Conservation (phyloP, 495 filamentous ascomycete genomes). For the Penicillium subrubescens region DNA sequence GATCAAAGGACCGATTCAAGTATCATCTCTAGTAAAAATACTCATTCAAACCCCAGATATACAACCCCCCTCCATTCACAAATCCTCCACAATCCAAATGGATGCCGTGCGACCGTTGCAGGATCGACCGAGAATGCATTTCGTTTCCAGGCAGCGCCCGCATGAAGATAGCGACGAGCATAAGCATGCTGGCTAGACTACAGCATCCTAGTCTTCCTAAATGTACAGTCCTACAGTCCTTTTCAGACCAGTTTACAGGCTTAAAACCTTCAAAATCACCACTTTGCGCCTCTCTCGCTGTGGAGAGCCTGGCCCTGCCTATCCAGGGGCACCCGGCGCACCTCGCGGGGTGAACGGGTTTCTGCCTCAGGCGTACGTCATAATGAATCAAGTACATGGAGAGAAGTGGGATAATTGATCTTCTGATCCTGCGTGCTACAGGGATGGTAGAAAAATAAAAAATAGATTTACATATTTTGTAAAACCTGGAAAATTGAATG, state of each 20-base stretch:
- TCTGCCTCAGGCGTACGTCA: conserved; percentile 5
- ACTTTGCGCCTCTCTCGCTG: too few species aligned
- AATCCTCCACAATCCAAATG: background rate
- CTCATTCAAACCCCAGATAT: background rate
- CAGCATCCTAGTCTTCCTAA: background rate
- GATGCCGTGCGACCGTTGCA: background rate
- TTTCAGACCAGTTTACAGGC: background rate
- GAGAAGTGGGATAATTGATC: background rate
- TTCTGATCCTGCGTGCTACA: conserved; percentile 1
- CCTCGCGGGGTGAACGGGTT: background rate
- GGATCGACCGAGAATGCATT: background rate
- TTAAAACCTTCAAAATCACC: background rate
- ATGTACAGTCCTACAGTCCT: background rate
- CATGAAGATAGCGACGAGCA: background rate
- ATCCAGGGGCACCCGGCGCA: background rate
- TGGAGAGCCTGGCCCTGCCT: background rate
- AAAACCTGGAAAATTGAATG: background rate
- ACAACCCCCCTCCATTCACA: background rate
- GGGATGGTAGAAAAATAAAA: background rate
- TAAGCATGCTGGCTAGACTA: background rate
- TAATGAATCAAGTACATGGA: background rate
- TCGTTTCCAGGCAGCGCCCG: background rate
- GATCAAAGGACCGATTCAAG: background rate
- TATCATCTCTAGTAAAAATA: background rate
- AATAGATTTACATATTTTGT: background rate